These are phyloP conservation scores for Tricholoma terreum DNA, from an alignment of 768 basidiomycete species.

Conservation along the genomic window DNA sequence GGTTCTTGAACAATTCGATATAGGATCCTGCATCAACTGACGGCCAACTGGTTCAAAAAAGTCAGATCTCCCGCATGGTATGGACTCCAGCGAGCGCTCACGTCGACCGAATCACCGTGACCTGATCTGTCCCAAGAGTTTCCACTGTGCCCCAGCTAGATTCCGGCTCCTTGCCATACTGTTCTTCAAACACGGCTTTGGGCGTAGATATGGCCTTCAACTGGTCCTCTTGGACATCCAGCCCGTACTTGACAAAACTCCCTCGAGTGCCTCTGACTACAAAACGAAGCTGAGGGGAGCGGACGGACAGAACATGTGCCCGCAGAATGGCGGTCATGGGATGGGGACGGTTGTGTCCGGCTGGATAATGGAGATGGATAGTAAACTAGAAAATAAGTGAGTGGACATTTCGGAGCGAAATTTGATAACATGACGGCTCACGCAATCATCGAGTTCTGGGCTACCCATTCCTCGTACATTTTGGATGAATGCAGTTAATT, in stretches of 20 bases:
- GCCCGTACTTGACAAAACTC: constrained; percentile 69
- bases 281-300: constrained; percentile 66
- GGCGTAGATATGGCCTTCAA: constrained; percentile 55
- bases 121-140: constrained; percentile 47
- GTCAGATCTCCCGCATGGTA: not conserved
- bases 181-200: constrained; percentile 38
- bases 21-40: constrained; percentile 58
- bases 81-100: constrained; percentile 17
- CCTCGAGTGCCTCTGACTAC: constrained; percentile 69
- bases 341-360: constrained; percentile 36
- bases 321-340: constrained; percentile 67
- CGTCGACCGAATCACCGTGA: constrained; percentile 35
- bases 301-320: constrained; percentile 66
- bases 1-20: constrained; percentile 58
- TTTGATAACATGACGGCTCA: constrained; percentile 27
- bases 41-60: constrained; percentile 50
- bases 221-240: constrained; percentile 79
- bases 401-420: not conserved
- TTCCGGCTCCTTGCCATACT: constrained; percentile 63
- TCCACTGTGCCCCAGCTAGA: constrained; percentile 62
- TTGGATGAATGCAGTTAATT: constrained; percentile 64
- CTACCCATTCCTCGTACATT: constrained; percentile 67
- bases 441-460: constrained; percentile 64
- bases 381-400: constrained; percentile 39
- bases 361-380: constrained; percentile 49